Conservation (phyloP, 192 early-diverging fungal genomes). For the Backusella luteola region DNA sequence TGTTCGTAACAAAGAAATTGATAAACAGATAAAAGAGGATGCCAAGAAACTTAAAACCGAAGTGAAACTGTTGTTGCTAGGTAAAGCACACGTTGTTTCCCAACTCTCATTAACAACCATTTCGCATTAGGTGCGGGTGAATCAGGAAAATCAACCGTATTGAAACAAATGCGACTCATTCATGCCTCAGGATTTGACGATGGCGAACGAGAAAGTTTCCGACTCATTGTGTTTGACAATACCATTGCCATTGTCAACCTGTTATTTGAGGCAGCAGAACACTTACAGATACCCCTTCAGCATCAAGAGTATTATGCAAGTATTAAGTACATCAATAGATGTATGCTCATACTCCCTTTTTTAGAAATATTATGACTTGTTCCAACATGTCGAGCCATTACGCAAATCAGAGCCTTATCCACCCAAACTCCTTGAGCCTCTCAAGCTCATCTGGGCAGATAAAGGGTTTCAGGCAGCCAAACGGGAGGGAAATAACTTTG, state of each 20-base stretch:
- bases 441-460: constrained; percentile 49
- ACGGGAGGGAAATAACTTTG: constrained; percentile 43
- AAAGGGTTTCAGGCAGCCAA: constrained; percentile 41
- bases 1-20: constrained; percentile 22
- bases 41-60: constrained; percentile 32
- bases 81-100: not conserved
- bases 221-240: constrained; percentile 42
- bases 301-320: constrained; percentile 14
- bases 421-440: constrained; percentile 33
- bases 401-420: constrained; percentile 40
- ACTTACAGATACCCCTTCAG: not conserved
- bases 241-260: constrained; percentile 41
- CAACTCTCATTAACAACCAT: no score
- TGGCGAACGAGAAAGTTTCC: constrained; percentile 42
- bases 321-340: not conserved
- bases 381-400: constrained; percentile 37
- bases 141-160: constrained; percentile 54
- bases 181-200: constrained; percentile 44
- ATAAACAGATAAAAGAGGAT: constrained; percentile 32
- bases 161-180: constrained; percentile 52
- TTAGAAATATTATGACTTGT: constrained; percentile 38
- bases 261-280: constrained; percentile 42
- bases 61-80: constrained; percentile 36
- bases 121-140: constrained; percentile 47
- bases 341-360: not conserved